Evolutionary conservation across 352 stramenopile genomes (phyloP).

Genomic region (Salisapilia sapeloensis): DNA sequence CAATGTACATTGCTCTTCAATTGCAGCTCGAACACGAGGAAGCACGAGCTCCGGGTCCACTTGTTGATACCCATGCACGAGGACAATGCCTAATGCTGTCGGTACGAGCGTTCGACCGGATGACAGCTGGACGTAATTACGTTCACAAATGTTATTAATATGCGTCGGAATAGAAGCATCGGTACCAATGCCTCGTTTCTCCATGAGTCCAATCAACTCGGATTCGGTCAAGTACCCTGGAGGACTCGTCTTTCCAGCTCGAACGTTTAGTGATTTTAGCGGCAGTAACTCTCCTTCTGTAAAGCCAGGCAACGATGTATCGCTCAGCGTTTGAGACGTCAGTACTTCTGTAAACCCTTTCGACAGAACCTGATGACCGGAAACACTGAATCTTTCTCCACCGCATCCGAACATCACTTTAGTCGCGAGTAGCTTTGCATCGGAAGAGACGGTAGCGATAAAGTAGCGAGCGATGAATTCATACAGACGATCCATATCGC

Average conservation of each 20-base stretch:
- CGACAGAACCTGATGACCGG: conserved; percentile 33
- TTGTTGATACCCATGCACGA: conserved; percentile 58
- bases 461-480: conserved; percentile 80
- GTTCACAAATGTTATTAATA: conserved; percentile 75
- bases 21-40: conserved; percentile 48
- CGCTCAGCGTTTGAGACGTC: conserved; percentile 4
- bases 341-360: conserved; percentile 13
- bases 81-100: conserved; percentile 50
- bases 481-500: conserved; percentile 66
- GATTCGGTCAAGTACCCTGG: conserved; percentile 60
- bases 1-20: conserved; percentile 67
- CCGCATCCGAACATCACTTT: conserved; percentile 33
- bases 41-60: conserved; percentile 61
- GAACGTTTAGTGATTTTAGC: conserved; percentile 36
- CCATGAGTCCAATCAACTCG: conserved; percentile 73
- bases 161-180: conserved; percentile 64
- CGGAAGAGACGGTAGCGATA: conserved; percentile 66
- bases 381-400: conserved; percentile 41
- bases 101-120: conserved; percentile 37
- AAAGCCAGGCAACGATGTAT: conserved; percentile 25
- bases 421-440: conserved; percentile 32
- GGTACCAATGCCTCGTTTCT: conserved; percentile 68
- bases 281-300: conserved; percentile 33
- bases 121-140: conserved; percentile 51
- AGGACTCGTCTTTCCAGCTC: conserved; percentile 39